phyloP scores from a whole-genome alignment of 2,329 filamentous ascomycete genomes.

The Pyrenophora teres region DNA sequence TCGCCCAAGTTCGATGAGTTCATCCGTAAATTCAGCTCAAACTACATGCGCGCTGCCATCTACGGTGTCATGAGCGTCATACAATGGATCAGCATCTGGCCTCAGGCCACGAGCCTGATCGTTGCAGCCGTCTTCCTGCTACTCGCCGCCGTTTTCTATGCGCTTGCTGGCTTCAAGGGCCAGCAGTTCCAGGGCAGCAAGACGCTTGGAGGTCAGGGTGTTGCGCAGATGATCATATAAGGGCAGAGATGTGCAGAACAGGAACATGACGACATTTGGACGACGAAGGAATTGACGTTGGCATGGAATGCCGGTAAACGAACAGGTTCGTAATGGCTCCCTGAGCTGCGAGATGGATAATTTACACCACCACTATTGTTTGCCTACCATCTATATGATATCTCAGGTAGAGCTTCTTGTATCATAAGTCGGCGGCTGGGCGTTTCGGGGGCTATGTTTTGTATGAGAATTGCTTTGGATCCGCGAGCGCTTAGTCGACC shows the following conservation, averaged over 20 bases:
- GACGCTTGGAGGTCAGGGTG: constrained; percentile 89
- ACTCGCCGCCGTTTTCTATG: constrained; percentile 79
- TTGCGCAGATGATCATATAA: constrained; percentile 94
- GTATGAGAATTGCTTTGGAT: constrained; percentile 6
- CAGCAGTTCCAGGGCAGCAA: constrained; percentile 92
- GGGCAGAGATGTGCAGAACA: background rate
- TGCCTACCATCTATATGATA: background rate
- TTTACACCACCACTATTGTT: background rate
- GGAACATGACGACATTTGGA: background rate
- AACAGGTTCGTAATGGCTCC: background rate
- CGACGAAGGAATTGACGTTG: background rate
- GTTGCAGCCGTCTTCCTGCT: constrained; percentile 82
- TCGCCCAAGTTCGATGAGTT: constrained; percentile 84
- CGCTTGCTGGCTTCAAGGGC: constrained; percentile 76
- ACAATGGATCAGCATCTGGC: constrained; percentile 81
- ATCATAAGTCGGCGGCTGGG: constrained; percentile 37
- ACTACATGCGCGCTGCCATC: constrained; percentile 92
- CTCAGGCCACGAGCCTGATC: constrained; percentile 71
- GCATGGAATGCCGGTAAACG: constrained; percentile 2
- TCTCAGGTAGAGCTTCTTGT: constrained; percentile 22
- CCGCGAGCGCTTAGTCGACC: constrained; percentile 7
- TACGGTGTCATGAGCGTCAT: constrained; percentile 80
- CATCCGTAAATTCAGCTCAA: constrained; percentile 91
- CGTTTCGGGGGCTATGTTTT: constrained; percentile 27
- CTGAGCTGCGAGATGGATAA: background rate